Base-by-base conservation (phyloP, 2,329 filamentous ascomycete species). In the Venturia nashicola region DNA sequence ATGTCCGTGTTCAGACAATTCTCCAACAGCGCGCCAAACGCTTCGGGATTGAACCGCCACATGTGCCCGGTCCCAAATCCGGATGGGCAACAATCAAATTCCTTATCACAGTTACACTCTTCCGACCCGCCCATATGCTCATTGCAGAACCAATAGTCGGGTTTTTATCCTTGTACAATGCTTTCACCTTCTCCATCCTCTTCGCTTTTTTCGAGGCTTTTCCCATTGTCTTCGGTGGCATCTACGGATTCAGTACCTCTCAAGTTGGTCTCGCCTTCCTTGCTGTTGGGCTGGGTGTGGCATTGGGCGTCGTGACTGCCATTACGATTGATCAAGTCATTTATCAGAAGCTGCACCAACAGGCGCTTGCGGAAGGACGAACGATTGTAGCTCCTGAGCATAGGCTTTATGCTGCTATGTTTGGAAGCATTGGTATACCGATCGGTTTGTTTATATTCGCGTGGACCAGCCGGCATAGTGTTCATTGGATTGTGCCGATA, bases 101-200 rank as follows among this genome's bases (percentile, higher is more conserved):
- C 2, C 65, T 70, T 0, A 65, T 79, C 3, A 72, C 76, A 0
- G 71, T 77, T 0, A 77, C 78, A 1, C 70, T 83, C 1, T 65
- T 82, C 18, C 76, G 82, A 12, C 83, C 83, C 0, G 20, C 85
- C 0, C 77, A 79, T 55, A 85, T 69, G 72, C 68, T 75, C 5
- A 63, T 70, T 46, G 71, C 69, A 8, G 73, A 75, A 70, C 71
- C 72, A 0, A 69, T 72, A 2, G 73, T 74, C 0, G 69, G 72
- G 64, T 72, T 73, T 63, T 68, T 75, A 51, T 72, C 70, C 8
- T 63, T 74, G 1, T 75, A 75, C 68, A 72, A 67, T 1, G 71
- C 72, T 20, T 75, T 73, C 65, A 68, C 71, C 16, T 75, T 74
- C 60, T 71, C 62, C 9, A 68, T 74, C 27, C 67, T 75, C 27